Conservation (phyloP, 805 yeast species). For the Wickerhamomyces subpelliculosus region DNA sequence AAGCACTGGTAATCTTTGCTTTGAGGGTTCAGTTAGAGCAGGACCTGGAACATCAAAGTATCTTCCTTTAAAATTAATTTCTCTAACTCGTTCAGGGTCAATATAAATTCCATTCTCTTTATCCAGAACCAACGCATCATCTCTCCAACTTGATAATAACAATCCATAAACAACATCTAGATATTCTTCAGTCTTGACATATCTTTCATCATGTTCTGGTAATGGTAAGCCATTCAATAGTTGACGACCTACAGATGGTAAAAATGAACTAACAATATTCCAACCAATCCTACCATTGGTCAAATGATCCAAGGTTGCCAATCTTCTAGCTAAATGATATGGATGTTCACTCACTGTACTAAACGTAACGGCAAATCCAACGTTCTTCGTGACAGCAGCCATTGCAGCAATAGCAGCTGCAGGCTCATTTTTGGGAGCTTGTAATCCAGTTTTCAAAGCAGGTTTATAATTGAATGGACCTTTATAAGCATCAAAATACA, state of each 20-base stretch:
- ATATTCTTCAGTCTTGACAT: constrained; percentile 29
- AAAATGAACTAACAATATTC: constrained; percentile 33
- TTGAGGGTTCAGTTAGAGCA: constrained; percentile 28
- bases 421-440: constrained; percentile 30
- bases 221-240: constrained; percentile 7
- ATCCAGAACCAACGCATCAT: constrained; percentile 19
- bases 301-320: constrained; percentile 18
- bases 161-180: constrained; percentile 27
- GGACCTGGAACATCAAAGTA: constrained; percentile 30
- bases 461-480: constrained; percentile 1
- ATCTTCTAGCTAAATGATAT: constrained; percentile 28
- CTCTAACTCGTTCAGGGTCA: constrained; percentile 26
- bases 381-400: constrained; percentile 30
- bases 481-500: constrained; percentile 28
- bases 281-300: constrained; percentile 33
- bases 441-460: constrained; percentile 15
- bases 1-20: constrained; percentile 31
- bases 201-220: constrained; percentile 31
- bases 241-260: constrained; percentile 29
- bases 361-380: constrained; percentile 30
- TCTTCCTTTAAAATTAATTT: constrained; percentile 28
- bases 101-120: constrained; percentile 19
- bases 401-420: constrained; percentile 28
- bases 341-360: constrained; percentile 32
- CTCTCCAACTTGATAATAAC: constrained; percentile 30